Evolutionary conservation across 2,329 filamentous ascomycete species (phyloP).

Genomic region (Diaporthe nobilis): DNA sequence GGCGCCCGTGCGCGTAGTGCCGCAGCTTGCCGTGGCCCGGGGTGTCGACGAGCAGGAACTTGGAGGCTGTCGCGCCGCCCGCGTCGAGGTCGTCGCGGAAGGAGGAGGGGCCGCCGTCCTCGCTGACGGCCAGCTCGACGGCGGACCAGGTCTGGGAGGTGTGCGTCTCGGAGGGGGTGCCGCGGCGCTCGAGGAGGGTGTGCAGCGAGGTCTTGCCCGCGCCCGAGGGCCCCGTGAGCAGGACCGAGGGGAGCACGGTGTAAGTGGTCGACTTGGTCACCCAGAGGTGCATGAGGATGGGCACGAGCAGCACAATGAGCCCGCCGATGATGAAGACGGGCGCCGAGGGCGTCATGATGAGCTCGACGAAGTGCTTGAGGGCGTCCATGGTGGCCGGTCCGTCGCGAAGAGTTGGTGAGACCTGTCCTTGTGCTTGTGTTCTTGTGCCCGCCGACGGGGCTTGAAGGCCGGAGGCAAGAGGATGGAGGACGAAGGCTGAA

Average conservation of each 20-base stretch:
- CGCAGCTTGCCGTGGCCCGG: conserved; percentile 97
- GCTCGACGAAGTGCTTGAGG: conserved; percentile 61
- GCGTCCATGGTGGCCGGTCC: conserved; percentile 52
- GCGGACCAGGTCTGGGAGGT: conserved; percentile 66
- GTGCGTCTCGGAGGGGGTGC: conserved; percentile 62
- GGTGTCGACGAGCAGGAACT: conserved; percentile 87
- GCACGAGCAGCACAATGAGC: conserved; percentile 79
- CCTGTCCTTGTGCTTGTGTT: conserved; percentile 15
- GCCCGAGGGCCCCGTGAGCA: conserved; percentile 85
- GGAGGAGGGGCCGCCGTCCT: conserved; percentile 58
- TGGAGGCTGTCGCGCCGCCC: conserved; percentile 70
- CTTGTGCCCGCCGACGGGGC: conserved; percentile 12
- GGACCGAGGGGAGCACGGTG: conserved; percentile 79
- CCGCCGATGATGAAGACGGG: conserved; percentile 77
- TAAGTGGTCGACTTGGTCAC: conserved; percentile 78
- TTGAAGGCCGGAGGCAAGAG: background rate
- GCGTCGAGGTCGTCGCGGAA: conserved; percentile 70
- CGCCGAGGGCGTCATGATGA: conserved; percentile 71
- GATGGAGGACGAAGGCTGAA: background rate
- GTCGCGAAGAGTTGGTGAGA: background rate
- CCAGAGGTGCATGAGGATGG: conserved; percentile 82
- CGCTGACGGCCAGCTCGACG: conserved; percentile 69
- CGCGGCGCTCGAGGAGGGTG: conserved; percentile 77
- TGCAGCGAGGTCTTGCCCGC: conserved; percentile 90
- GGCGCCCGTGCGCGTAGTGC: conserved; percentile 71